Evolutionary conservation across 2,329 filamentous ascomycete species (phyloP), one percentile per base, ranked within the genome.

Genomic region (Colletotrichum camelliae): DNA sequence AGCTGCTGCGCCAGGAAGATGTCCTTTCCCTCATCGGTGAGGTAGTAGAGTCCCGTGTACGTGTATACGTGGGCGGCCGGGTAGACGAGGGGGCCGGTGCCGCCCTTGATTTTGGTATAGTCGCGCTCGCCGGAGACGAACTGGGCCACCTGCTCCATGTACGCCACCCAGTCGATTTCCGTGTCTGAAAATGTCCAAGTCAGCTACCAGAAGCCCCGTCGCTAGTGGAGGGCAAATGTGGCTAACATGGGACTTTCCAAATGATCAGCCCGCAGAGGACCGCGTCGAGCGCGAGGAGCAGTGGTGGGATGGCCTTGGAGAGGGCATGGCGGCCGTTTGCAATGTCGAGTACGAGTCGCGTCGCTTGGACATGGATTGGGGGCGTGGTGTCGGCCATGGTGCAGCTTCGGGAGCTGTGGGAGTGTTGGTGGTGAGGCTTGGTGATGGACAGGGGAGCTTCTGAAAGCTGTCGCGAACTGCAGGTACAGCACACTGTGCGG

Each of bases 141-240:
- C 80, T 96, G 93, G 55, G 90, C 86, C 60, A 98, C 89, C 82
- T 99, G 97, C 83, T 98, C 91, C 96, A 99, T 98, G 85, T 99
- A 99, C 1, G 97, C 95, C 75, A 90, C 91, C 96, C 96, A 99
- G 86, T 99, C 97, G 81, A 99, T 99, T 85, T 99, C 97, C 58
- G 97, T 99, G 83, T 99, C 97, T 90, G 79, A 58, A 64, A 60
- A 29, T 4, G 4, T 52, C 55, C 21, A 52, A 21, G 57, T 70
- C 60, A 77, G 70, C 58, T 16, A 16, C 39, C 18, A 52, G 24
- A 21, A 27, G 35, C 16, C 27, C 13, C 15, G 8, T 27, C 12
- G 27, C n/a, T 43, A 5, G 33, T 33, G 29, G 24, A 70, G 68
- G 43, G 27, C 58, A 29, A 66, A 52, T 21, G 43, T 52, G 29